phyloP scores from a whole-genome alignment of 192 early-diverging fungal genomes.

The Umbelopsis sp. region DNA sequence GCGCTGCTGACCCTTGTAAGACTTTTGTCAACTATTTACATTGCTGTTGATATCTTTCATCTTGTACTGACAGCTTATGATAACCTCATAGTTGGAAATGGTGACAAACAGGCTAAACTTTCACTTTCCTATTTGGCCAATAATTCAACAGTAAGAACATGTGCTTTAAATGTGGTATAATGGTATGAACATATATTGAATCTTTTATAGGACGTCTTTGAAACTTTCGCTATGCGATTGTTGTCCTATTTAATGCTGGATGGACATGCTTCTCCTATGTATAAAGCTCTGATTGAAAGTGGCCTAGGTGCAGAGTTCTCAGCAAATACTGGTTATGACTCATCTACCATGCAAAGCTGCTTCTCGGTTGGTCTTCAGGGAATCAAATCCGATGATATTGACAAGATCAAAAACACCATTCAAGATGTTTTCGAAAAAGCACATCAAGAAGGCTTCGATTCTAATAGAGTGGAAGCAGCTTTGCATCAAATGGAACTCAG shows the following conservation, averaged over 20 bases:
- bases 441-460: conserved; percentile 76
- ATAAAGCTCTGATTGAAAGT: conserved; percentile 89
- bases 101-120: conserved; percentile 81
- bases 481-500: conserved; percentile 90
- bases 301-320: conserved; percentile 90
- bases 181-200: background rate
- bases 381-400: conserved; percentile 68
- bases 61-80: background rate
- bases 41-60: background rate
- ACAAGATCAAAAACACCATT: conserved; percentile 71
- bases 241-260: conserved; percentile 82
- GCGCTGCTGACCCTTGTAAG: conserved; percentile 74
- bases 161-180: background rate
- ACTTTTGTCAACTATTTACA: background rate
- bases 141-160: conserved; percentile 56
- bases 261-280: conserved; percentile 91
- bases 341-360: conserved; percentile 64
- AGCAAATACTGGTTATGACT: conserved; percentile 89
- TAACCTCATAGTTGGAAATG: conserved; percentile 54
- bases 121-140: conserved; percentile 77
- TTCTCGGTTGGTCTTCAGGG: conserved; percentile 92
- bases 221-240: conserved; percentile 81
- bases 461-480: conserved; percentile 76
- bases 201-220: conserved; percentile 69
- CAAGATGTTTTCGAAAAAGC: conserved; percentile 68